Evolutionary conservation across 2,329 filamentous ascomycete genomes (phyloP), one percentile per base, ranked within the genome.

Genomic region (Moelleriella libera): DNA sequence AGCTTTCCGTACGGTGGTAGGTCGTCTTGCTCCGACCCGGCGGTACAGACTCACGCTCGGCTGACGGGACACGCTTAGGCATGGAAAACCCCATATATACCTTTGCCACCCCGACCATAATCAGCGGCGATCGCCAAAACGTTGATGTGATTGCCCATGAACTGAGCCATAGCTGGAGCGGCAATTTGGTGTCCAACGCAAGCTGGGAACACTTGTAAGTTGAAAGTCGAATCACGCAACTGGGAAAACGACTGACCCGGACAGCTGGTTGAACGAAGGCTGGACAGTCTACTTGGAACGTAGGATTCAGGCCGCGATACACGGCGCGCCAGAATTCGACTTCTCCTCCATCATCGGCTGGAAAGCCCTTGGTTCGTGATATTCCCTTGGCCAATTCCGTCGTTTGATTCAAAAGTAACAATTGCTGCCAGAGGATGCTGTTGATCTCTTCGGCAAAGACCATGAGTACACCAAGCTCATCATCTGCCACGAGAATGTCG

Each of bases 231-330:
- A 3, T 2, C 21, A 21, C 21, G 21, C 21, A 21, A 21, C 21
- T 21, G 21, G 21, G 2, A 21, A 21, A 21, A 21, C 21, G 3
- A 21, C 12, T 14, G 39, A 29, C 28, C 3, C 12, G 21, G 29
- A 6, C 28, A 80, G 76, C 63, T 83, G 80, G 80, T 60, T 83
- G 48, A 83, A 83, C 50, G 79, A 83, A 59, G 90, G 90, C 32
- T 97, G 90, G 92, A 97, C 92, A 0, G 85, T 83, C 21, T 98
- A 98, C 59, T 75, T 97, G 5, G 92, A 98, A 67, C 83, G 92
- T 46, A 78, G 92, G 45, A 87, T 94, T 50, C 75, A 82, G 53
- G 83, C 80, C 11, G 76, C 72, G 21, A 72, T 94, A 43, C 88
- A 96, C 56, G 88, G 88, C 44, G 84, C 90, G 53, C 68, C 85